Base-by-base conservation (phyloP, 2,329 filamentous ascomycete species). In the Davidsoniella australis region DNA sequence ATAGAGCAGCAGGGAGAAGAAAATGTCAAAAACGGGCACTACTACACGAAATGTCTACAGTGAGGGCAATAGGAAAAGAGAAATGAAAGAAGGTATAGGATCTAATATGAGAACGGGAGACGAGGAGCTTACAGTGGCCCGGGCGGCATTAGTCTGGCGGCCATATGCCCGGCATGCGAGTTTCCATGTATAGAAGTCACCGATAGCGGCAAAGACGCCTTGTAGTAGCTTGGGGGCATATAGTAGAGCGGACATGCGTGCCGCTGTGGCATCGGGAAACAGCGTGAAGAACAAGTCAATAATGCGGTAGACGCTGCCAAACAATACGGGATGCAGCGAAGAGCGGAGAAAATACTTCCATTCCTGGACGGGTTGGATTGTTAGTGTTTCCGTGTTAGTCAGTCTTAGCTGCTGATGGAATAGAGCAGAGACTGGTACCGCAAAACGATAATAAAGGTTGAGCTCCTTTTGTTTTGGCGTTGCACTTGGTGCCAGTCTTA, bases 131-230 rank as follows among this genome's bases (percentile, higher is more conserved):
- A 91, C 86, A 57, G 82, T 75, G 55, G 80, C 76, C 68, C 76
- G 80, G 42, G 85, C 72, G 42, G 73, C 70, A 57, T 72, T 70
- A 60, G 72, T 81, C 48, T 71, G 69, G 33, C 63, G 63, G 39
- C 85, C 86, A 61, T 87, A 91, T 20, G 89, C 68, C 54, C 71
- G 77, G 55, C 74, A 72, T 26, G 85, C 83, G 42, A 96, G 70
- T 58, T 79, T 82, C 81, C 85, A 95, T 5, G 86, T 91, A 62
- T 82, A 94, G 65, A 79, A 91, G 64, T 98, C 91, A 41, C 80
- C 77, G 36, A 80, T 57, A 4, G 85, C 84, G 42, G 89, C 85
- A 60, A 89, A 76, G 41, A 82, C 61, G 33, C 83, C 84, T 64
- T 96, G 91, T 24, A 82, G 62, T 16, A 82, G 60, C 61, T 83